Evolutionary conservation across 106 monocot genomes (phyloP).

Genomic region (Dendrobium officinale): DNA sequence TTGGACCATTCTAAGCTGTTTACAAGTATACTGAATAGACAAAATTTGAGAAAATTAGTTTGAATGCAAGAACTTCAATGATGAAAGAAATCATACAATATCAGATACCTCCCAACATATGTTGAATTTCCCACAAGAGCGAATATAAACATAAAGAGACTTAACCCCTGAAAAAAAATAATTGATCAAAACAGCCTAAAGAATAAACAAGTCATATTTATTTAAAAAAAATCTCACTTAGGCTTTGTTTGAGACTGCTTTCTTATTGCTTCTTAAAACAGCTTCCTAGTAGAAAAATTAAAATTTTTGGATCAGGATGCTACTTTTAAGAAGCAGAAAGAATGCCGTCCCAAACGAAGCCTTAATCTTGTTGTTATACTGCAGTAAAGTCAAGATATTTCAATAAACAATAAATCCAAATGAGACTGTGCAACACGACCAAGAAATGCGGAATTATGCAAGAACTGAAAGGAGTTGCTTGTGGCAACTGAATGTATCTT

Average conservation of each 20-base stretch:
- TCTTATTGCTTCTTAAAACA: no score
- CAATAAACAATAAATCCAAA: neutral
- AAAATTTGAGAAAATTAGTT: neutral
- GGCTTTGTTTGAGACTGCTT: no score
- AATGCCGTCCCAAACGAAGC: no score
- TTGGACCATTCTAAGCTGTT: conserved; percentile 69
- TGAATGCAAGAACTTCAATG: neutral
- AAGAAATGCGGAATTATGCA: no score
- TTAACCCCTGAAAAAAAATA: conserved; percentile 57
- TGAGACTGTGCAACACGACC: no score
- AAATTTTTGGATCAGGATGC: no score
- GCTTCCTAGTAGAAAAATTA: no score
- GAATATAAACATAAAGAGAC: conserved; percentile 74
- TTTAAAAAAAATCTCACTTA: neutral
- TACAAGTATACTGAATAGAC: conserved; percentile 61
- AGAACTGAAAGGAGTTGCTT: no score
- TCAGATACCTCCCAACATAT: conserved; percentile 77
- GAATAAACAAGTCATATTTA: neutral
- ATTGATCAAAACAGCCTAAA: neutral
- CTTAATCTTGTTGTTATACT: neutral
- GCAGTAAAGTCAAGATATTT: neutral
- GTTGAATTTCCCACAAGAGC: conserved; percentile 78
- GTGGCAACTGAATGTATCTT: no score
- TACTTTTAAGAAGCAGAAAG: no score
- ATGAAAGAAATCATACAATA: neutral